phyloP scores from a whole-genome alignment of 805 yeast genomes.

The Metschnikowia kunwiensis region DNA sequence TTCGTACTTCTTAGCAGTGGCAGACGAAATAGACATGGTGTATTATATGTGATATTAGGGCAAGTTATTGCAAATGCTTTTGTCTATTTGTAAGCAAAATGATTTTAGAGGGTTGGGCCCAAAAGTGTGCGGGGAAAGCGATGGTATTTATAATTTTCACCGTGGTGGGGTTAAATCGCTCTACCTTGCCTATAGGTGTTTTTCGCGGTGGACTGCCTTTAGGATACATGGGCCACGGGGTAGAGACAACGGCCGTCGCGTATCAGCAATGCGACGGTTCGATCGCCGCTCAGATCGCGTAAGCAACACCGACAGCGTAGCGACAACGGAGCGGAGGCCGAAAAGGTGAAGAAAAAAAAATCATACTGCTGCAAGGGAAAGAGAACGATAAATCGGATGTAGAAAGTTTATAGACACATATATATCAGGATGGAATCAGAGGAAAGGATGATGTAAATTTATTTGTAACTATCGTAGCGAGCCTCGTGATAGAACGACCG shows the following conservation, averaged over 20 bases:
- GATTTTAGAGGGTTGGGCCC: too few relatives aligned
- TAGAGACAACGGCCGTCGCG: background rate
- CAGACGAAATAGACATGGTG: slow-evolving; percentile 47
- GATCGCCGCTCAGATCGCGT: slow-evolving; percentile 2
- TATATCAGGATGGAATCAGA: too few relatives aligned
- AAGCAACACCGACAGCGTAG: slow-evolving; percentile 5
- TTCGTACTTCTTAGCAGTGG: slow-evolving; percentile 66
- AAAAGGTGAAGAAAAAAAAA: background rate
- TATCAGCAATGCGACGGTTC: slow-evolving; percentile 2
- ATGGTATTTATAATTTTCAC: slow-evolving; percentile 10
- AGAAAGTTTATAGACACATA: too few relatives aligned
- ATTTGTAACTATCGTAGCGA: too few relatives aligned
- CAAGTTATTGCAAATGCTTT: background rate
- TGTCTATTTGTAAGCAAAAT: too few relatives aligned
- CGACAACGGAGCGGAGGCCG: background rate
- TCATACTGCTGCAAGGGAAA: too few relatives aligned
- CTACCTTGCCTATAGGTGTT: slow-evolving; percentile 22
- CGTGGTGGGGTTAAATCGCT: slow-evolving; percentile 16
- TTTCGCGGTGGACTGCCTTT: slow-evolving; percentile 17
- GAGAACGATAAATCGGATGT: too few relatives aligned
- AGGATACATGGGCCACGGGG: background rate
- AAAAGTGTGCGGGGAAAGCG: too few relatives aligned
- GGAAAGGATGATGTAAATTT: too few relatives aligned
- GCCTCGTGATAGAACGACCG: too few relatives aligned
- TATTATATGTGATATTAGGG: background rate